A percentile compares a stretch with the other conserved stretches of the same genome.
Evolutionary conservation across 306 rosid genomes (phyloP).

Genomic region (Senna tora): DNA sequence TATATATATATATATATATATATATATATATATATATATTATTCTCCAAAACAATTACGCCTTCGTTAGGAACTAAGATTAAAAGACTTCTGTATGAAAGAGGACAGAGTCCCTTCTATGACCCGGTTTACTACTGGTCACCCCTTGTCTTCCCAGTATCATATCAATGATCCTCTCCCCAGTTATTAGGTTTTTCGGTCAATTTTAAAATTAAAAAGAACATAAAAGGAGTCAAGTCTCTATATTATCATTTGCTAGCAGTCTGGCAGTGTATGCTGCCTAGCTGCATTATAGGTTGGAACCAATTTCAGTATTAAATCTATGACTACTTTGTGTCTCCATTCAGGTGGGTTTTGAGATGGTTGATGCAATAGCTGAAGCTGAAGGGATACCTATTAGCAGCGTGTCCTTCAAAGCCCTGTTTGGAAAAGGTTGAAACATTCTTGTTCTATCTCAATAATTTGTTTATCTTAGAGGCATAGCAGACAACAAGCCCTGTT

Average conservation of each 20-base stretch:
- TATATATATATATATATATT: too few species aligned
- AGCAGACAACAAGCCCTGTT: not conserved
- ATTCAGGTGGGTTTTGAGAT: slow-evolving; percentile 91
- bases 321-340: slow-evolving; percentile 17
- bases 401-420: slow-evolving; percentile 81
- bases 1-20: not conserved
- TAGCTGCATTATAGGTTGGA: not conserved
- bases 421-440: slow-evolving; percentile 70
- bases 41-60: too few species aligned
- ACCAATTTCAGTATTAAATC: not conserved
- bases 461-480: not conserved
- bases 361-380: slow-evolving; percentile 90
- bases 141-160: too few species aligned
- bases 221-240: not conserved
- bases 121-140: too few species aligned
- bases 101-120: too few species aligned
- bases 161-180: too few species aligned
- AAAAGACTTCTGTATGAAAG: too few species aligned
- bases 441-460: slow-evolving; percentile 24
- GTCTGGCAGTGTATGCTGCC: not conserved
- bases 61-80: too few species aligned
- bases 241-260: not conserved
- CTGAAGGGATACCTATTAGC: slow-evolving; percentile 78
- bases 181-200: not conserved
- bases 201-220: not conserved